Evolutionary conservation across 1,284 basidiomycete genomes (phyloP), one percentile per base, ranked within the genome.

Genomic region (Cryptococcus sp.): DNA sequence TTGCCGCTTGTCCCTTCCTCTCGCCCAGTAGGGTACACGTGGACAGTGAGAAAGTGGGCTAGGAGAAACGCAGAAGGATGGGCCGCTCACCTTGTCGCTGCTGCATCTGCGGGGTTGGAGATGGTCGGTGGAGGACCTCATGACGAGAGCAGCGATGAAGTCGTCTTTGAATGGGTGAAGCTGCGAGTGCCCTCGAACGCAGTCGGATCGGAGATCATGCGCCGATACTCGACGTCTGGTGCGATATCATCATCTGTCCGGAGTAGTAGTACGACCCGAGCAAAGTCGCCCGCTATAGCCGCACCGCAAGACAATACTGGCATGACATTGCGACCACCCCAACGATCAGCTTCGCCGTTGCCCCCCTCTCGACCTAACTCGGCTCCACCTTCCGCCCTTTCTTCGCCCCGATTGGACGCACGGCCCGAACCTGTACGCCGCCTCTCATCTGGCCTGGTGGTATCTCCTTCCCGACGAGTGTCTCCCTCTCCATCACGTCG

Each of bases 31-130:
- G 76, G 73, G 67, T 93, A 94, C 68, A 85, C 89, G 3, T 95
- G 91, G 90, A 83, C 89, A 5, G 85, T 93, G 19, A 82, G 86
- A 55, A 83, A 81, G 60, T 95, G 92, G 91, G 80, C 88, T 50
- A 92, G 90, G 73, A 85, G 66, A 57, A 76, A 74, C 60, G 55
- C 62, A 22, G 72, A 75, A 22, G 70, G 72, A 7, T 75, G 74
- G 74, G 70, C 70, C 1, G 67, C 69, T 3, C 71, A 74, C 46
- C 57, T 78, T 3, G 66, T 72, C 15, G 74, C 74, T 15, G 75
- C 76, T 25, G 69, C 71, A 0, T 63, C 70, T 8, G 70, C 72
- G 1, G 75, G 75, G 1, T 60, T 77, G 19, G 71, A 74, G 38
- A 55, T 75, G 47, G 68, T 70, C 16, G 67, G 66, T 2, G 66